A percentile compares a stretch with the other conserved stretches of the same genome.
These are phyloP conservation scores for Hypoxylon sp. DNA, from an alignment of 2,329 filamentous ascomycete genomes.

Conservation along the genomic window DNA sequence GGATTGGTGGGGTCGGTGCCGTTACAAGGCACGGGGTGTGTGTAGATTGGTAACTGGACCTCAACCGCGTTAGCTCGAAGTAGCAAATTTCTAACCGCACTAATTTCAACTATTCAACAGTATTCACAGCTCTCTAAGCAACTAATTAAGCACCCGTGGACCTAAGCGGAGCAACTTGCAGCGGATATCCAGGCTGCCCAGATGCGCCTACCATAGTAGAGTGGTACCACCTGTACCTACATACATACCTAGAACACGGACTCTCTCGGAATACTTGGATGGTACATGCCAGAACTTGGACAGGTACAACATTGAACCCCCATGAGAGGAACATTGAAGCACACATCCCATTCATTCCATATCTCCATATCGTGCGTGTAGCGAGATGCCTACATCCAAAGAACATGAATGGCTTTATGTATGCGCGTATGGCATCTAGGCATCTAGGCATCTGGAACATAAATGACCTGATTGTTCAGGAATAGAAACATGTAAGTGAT, in stretches of 20 bases:
- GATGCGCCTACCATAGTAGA: slow-evolving; percentile 2
- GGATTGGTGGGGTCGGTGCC: slow-evolving; percentile 18
- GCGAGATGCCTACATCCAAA: slow-evolving; percentile 1
- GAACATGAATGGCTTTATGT: slow-evolving; percentile 1
- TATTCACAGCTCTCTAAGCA: slow-evolving; percentile 36
- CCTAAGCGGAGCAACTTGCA: slow-evolving; percentile 37
- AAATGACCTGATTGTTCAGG: slow-evolving; percentile 12
- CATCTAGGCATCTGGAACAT: neutral
- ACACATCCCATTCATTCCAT: too few species aligned
- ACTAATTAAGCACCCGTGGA: slow-evolving; percentile 36
- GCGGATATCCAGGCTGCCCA: slow-evolving; percentile 31
- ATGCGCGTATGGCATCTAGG: too few species aligned
- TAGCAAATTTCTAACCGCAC: slow-evolving; percentile 39
- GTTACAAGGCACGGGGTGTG: slow-evolving; percentile 34
- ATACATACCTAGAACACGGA: neutral
- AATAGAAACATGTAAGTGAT: slow-evolving; percentile 40
- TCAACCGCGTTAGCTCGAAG: slow-evolving; percentile 37
- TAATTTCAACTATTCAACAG: slow-evolving; percentile 33
- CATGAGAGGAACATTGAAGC: too few species aligned
- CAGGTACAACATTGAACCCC: neutral
- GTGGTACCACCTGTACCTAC: neutral
- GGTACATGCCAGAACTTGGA: neutral
- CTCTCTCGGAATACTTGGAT: slow-evolving; percentile 5
- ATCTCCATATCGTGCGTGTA: slow-evolving; percentile 3
- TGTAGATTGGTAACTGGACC: slow-evolving; percentile 38